These are phyloP conservation scores for Tuber magnatum DNA, from an alignment of 495 filamentous ascomycete genomes.

Conservation along the genomic window DNA sequence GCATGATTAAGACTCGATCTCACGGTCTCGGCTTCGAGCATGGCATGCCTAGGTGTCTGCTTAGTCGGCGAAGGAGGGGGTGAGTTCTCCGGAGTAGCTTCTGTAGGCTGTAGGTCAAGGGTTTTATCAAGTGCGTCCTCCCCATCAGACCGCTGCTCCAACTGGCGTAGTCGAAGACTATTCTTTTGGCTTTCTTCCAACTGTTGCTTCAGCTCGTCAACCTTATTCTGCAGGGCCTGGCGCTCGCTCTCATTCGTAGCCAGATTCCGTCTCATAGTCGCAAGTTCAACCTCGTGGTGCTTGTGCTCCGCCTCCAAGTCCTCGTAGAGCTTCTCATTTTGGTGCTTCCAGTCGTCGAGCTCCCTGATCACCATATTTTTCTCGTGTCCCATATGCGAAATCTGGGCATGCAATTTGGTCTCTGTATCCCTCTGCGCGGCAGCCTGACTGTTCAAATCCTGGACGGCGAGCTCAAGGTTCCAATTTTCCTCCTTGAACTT, in stretches of 20 bases:
- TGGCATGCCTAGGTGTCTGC: slow-evolving; percentile 77
- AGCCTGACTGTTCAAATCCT: slow-evolving; percentile 63
- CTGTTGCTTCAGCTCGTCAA: slow-evolving; percentile 86
- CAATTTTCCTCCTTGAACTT: slow-evolving; percentile 97
- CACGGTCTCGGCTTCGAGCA: slow-evolving; percentile 86
- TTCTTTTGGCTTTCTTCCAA: slow-evolving; percentile 45
- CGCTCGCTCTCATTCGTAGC: slow-evolving; percentile 68
- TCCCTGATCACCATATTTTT: slow-evolving; percentile 71
- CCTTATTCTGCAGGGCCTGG: slow-evolving; percentile 62
- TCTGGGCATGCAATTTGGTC: slow-evolving; percentile 62
- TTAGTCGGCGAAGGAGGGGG: slow-evolving; percentile 86
- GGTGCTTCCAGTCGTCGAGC: slow-evolving; percentile 76
- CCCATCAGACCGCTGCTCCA: slow-evolving; percentile 56
- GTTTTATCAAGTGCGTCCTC: slow-evolving; percentile 47
- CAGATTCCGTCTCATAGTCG: slow-evolving; percentile 66
- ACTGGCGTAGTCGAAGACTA: slow-evolving; percentile 53
- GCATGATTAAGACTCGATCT: slow-evolving; percentile 91
- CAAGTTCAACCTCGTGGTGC: slow-evolving; percentile 79
- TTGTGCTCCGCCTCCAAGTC: slow-evolving; percentile 68
- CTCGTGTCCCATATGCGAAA: slow-evolving; percentile 63
- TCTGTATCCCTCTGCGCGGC: slow-evolving; percentile 71
- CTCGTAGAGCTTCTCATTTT: slow-evolving; percentile 67
- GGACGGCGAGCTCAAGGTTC: slow-evolving; percentile 82
- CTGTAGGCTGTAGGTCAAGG: slow-evolving; percentile 47
- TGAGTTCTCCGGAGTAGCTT: slow-evolving; percentile 76